These are phyloP conservation scores for Plasmodium coatneyi DNA, from an alignment of 169 alveolate species.

Conservation along the genomic window DNA sequence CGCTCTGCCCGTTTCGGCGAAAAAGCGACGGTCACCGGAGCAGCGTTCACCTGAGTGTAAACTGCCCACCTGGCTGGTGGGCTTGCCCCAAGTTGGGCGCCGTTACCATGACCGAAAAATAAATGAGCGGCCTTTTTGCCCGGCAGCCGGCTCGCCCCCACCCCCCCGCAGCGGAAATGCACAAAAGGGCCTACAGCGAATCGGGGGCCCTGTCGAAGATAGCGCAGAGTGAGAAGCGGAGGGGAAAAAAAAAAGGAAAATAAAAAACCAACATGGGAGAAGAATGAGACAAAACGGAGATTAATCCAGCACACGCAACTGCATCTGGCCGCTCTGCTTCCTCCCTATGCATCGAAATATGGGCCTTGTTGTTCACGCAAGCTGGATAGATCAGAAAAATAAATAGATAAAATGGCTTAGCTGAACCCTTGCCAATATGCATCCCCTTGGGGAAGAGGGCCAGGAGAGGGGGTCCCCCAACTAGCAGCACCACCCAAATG, in stretches of 20 bases:
- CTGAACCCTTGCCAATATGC: background rate
- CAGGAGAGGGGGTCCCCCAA: background rate
- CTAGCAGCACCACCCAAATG: background rate
- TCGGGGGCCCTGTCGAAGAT: slow-evolving; percentile 32
- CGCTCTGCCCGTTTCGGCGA: background rate
- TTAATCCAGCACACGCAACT: background rate
- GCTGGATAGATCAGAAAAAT: background rate
- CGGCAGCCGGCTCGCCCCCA: background rate
- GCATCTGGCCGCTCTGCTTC: background rate
- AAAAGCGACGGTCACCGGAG: background rate
- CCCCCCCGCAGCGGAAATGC: slow-evolving; percentile 13
- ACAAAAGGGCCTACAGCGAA: slow-evolving; percentile 65
- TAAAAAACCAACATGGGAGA: background rate
- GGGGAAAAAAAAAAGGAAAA: background rate
- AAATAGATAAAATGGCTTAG: background rate
- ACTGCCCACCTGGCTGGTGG: background rate
- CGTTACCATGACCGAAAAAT: background rate
- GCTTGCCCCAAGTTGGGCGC: background rate
- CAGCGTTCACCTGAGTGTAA: background rate
- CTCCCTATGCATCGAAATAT: background rate
- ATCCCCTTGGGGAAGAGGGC: background rate
- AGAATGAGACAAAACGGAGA: background rate
- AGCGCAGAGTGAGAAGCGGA: slow-evolving; percentile 22
- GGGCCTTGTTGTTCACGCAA: background rate
- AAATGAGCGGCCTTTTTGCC: background rate